Evolutionary conservation across 2,329 filamentous ascomycete genomes (phyloP).

Genomic region (Hypocreales sp.): DNA sequence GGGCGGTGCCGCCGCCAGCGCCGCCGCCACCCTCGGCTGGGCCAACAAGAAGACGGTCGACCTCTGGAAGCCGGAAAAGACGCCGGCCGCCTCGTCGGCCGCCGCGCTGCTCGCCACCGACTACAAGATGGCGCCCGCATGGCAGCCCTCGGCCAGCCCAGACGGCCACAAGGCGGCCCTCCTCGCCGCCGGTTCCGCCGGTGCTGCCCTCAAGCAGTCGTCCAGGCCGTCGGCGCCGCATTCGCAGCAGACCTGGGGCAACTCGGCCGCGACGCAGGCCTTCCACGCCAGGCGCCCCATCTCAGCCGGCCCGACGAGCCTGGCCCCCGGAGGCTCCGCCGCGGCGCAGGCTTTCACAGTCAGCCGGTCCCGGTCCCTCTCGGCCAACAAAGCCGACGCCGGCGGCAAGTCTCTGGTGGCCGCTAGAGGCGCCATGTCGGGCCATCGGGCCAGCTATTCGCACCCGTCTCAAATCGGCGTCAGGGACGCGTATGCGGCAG

Average conservation of each 20-base stretch:
- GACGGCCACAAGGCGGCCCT: constrained; percentile 63
- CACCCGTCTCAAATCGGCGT: constrained; percentile 2
- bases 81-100: constrained; percentile 30
- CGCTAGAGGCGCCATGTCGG: constrained; percentile 61
- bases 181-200: constrained; percentile 34
- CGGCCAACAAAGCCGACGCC: constrained; percentile 7
- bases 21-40: constrained; percentile 62
- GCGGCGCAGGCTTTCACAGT: constrained; percentile 22
- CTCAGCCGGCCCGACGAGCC: constrained; percentile 5
- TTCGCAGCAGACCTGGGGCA: constrained; percentile 32
- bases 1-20: constrained; percentile 48
- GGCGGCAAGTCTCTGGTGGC: constrained; percentile 55
- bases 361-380: constrained; percentile 14
- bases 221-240: constrained; percentile 3
- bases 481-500: constrained; percentile 3
- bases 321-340: constrained; percentile 12
- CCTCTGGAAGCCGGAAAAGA: constrained; percentile 48
- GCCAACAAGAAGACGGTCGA: constrained; percentile 50
- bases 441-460: constrained; percentile 10
- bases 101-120: constrained; percentile 27
- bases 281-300: constrained; percentile 25
- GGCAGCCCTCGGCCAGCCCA: constrained; percentile 47
- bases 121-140: constrained; percentile 30
- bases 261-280: constrained; percentile 56
- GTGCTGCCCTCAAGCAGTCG: constrained; percentile 13